phyloP scores from a whole-genome alignment of 179 eudicot genomes.

The Camellia oleifera region DNA sequence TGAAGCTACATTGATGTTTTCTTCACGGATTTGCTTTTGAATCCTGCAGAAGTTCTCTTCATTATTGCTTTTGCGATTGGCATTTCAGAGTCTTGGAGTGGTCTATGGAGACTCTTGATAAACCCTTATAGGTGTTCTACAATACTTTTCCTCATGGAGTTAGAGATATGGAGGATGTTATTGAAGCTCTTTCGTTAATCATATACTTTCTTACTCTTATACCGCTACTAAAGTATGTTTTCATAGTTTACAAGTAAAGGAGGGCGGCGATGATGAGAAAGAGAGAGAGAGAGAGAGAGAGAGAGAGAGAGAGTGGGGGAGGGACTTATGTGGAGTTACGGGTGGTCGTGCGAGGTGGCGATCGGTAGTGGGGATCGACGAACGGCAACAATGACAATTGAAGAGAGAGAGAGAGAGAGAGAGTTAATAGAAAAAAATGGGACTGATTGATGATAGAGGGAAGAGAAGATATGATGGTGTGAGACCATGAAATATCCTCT shows the following conservation, averaged over 20 bases:
- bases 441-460: no score
- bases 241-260: slow-evolving; percentile 64
- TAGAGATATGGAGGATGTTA: slow-evolving; percentile 64
- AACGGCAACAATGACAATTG: no score
- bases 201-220: slow-evolving; percentile 90
- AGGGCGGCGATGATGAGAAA: no score
- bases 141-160: slow-evolving; percentile 86
- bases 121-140: slow-evolving; percentile 94
- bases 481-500: no score
- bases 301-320: no score
- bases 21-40: neutral
- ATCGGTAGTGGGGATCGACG: no score
- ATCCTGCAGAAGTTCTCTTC: slow-evolving; percentile 76
- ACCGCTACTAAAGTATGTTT: slow-evolving; percentile 88
- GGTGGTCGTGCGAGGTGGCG: no score
- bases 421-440: no score
- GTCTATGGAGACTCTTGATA: slow-evolving; percentile 98
- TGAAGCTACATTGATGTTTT: neutral
- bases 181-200: slow-evolving; percentile 92
- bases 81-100: slow-evolving; percentile 97
- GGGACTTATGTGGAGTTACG: no score
- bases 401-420: no score
- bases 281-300: no score
- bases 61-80: slow-evolving; percentile 67
- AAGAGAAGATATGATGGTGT: no score